Percentiles rank a stretch among this genome's conserved stretches.
These are phyloP conservation scores for Pichia sp. DNA, from an alignment of 1,139 yeast species.

Conservation along the genomic window DNA sequence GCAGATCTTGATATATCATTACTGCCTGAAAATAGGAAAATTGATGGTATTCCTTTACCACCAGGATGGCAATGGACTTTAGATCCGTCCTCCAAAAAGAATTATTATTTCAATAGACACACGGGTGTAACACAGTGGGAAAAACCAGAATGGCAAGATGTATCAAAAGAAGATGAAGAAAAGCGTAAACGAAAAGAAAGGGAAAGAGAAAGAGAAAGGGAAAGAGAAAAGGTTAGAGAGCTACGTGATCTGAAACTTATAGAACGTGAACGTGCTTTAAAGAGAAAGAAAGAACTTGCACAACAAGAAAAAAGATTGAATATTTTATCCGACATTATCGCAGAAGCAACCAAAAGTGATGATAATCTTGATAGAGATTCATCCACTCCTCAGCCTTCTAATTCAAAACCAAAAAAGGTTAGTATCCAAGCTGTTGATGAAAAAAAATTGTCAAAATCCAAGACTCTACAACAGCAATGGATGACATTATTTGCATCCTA, in stretches of 20 bases:
- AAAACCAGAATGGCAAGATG: conserved; percentile 34
- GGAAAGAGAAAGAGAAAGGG: conserved; percentile 27
- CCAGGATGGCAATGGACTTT: conserved; percentile 50
- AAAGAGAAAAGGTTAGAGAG: conserved; percentile 22
- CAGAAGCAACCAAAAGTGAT: conserved; percentile 23
- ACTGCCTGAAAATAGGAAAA: conserved; percentile 16
- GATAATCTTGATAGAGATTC: neutral
- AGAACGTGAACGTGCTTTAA: conserved; percentile 23
- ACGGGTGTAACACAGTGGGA: conserved; percentile 54
- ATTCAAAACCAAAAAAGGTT: neutral
- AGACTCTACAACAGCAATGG: conserved; percentile 35
- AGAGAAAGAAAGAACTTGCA: conserved; percentile 20
- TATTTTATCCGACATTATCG: conserved; percentile 25
- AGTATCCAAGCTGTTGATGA: conserved; percentile 4
- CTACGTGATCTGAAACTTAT: conserved; percentile 13
- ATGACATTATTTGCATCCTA: conserved; percentile 58
- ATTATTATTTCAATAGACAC: conserved; percentile 51
- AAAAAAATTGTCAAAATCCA: conserved; percentile 22
- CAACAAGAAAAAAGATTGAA: conserved; percentile 20
- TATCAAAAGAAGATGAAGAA: conserved; percentile 14
- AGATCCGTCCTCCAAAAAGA: conserved; percentile 36
- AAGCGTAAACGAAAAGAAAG: conserved; percentile 20
- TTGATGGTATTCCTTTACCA: conserved; percentile 36
- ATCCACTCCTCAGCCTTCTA: neutral
- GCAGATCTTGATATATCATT: conserved; percentile 14